phyloP scores from a whole-genome alignment of 148 eudicot species.

The Camellia sinensis region DNA sequence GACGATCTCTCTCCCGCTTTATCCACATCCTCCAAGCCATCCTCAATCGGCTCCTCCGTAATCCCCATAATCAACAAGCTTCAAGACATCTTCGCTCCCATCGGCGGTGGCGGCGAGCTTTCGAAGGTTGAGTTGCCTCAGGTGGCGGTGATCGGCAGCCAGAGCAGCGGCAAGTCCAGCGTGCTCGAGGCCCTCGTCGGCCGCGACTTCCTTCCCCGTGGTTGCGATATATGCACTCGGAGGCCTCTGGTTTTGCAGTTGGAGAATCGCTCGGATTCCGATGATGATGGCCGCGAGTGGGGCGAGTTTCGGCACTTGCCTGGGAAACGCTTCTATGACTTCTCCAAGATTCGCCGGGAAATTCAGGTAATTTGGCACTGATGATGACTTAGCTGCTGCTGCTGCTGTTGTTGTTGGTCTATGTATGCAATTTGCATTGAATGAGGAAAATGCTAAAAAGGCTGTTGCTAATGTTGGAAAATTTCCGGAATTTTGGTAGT shows the following conservation, averaged over 20 bases:
- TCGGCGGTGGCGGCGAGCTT: conserved; percentile 31
- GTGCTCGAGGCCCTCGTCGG: conserved; percentile 64
- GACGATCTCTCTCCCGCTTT: conserved; percentile 3
- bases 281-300: conserved; percentile 25
- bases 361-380: conserved; percentile 37
- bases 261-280: conserved; percentile 32
- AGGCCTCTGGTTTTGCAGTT: conserved; percentile 57
- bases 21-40: background rate
- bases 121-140: conserved; percentile 53
- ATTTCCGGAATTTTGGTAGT: too few relatives aligned
- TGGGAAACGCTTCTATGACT: conserved; percentile 45
- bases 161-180: conserved; percentile 68
- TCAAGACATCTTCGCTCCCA: conserved; percentile 55
- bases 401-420: too few relatives aligned
- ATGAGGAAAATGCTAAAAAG: too few relatives aligned
- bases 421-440: too few relatives aligned
- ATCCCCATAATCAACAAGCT: conserved; percentile 63
- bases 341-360: conserved; percentile 46
- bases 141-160: conserved; percentile 68
- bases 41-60: conserved; percentile 42
- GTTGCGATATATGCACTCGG: conserved; percentile 53
- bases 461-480: too few relatives aligned
- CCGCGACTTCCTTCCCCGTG: conserved; percentile 63
- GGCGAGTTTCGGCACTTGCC: conserved; percentile 62
- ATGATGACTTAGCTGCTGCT: too few relatives aligned